Evolutionary conservation across 2,329 filamentous ascomycete species (phyloP), one percentile per base, ranked within the genome.

Genomic region (Amauroascus niger): DNA sequence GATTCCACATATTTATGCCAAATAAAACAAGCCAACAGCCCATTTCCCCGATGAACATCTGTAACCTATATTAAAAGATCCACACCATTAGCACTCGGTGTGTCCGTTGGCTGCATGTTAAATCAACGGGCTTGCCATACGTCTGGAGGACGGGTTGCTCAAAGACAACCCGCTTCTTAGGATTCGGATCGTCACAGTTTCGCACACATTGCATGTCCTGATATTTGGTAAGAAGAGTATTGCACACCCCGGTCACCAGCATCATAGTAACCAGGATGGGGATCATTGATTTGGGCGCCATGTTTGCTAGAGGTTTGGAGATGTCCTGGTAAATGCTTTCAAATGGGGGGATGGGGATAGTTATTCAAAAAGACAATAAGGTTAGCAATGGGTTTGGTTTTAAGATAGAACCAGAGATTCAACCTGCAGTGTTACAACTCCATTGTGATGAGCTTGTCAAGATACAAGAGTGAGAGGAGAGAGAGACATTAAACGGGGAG

Each of bases 191-290:
- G 63, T 88, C 82, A 75, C 93, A 98, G 74, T 97, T 82, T 60
- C 86, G 80, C 39, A 97, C 87, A 73, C 93, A 98, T 83, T 96
- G 88, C 76, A 95, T 95, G 69, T 98, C 93, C 87, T 97, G 91
- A 66, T 90, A 96, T 68, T 98, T 98, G 62, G 91, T 96, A 64
- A 98, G 78, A 57, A 98, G 81, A 1, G 93, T 98, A 70, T 98
- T 98, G 78, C 89, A 95, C 58, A 95, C 89, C 58, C 91, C 91
- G 22, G 91, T 96, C 67, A 95, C 74, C 66, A 97, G 78, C 91
- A 97, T 97, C 88, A 96, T 94, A 63, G 79, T 85, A 70, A 97
- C 88, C 59, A 97, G 78, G 65, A 96, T 79, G 35, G 89, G 89
- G 56, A 97, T 80, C 53, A 88, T 67, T 35, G 80, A 80, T 68